Conservation (phyloP, 2,329 filamentous ascomycete species). For the Fusarium oxysporum region DNA sequence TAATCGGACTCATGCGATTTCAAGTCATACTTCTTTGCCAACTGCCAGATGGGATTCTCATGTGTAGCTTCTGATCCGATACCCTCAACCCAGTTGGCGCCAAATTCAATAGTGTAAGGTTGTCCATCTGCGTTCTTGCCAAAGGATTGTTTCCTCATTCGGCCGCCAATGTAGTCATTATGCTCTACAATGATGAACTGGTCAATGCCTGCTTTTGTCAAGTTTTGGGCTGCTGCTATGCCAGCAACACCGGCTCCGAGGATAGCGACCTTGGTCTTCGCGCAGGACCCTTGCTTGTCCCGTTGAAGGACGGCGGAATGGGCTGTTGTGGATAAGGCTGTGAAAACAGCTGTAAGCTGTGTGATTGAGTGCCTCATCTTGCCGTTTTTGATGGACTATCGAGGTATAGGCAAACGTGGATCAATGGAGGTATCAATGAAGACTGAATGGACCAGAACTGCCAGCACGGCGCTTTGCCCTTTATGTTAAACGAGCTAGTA, state of each 20-base stretch:
- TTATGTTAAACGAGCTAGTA: background rate
- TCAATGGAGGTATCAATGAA: background rate
- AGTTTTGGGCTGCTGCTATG: slow-evolving; percentile 72
- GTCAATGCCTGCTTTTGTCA: slow-evolving; percentile 68
- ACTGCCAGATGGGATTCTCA: slow-evolving; percentile 72
- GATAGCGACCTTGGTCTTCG: slow-evolving; percentile 49
- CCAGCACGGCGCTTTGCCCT: background rate
- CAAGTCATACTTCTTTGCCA: slow-evolving; percentile 69
- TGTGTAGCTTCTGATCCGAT: slow-evolving; percentile 36
- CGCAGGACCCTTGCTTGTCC: slow-evolving; percentile 34
- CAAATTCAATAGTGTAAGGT: slow-evolving; percentile 70
- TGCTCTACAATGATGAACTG: slow-evolving; percentile 76
- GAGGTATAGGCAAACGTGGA: background rate
- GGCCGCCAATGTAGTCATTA: slow-evolving; percentile 71
- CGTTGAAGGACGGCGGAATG: background rate
- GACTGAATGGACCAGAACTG: no score
- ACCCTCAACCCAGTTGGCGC: slow-evolving; percentile 71
- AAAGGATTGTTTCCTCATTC: slow-evolving; percentile 68
- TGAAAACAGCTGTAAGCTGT: slow-evolving; percentile 6
- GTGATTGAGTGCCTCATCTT: slow-evolving; percentile 10
- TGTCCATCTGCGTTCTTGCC: slow-evolving; percentile 62
- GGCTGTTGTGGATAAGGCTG: background rate
- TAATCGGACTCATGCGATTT: slow-evolving; percentile 69
- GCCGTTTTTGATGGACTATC: background rate
- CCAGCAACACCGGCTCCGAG: slow-evolving; percentile 71